Evolutionary conservation across 1,284 basidiomycete genomes (phyloP).

Genomic region (Pisolithus thermaeus): DNA sequence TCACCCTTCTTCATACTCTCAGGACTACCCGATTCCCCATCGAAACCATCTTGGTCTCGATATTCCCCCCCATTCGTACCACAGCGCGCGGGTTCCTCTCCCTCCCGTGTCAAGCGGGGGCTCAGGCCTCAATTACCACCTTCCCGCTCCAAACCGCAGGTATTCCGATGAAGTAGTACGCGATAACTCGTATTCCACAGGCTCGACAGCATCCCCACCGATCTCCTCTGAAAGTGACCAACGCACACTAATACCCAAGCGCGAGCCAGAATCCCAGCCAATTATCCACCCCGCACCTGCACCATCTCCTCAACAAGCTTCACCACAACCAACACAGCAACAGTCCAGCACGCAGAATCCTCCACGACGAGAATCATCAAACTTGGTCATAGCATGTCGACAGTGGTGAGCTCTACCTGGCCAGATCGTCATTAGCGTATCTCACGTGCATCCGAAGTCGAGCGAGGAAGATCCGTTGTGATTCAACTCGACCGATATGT

Average conservation of each 20-base stretch:
- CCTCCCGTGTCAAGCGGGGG: slow-evolving; percentile 27
- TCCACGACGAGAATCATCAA: slow-evolving; percentile 55
- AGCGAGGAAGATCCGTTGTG: slow-evolving; percentile 76
- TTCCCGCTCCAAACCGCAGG: slow-evolving; percentile 34
- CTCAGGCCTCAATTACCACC: slow-evolving; percentile 34
- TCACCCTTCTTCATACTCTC: slow-evolving; percentile 17
- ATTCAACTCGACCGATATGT: slow-evolving; percentile 72
- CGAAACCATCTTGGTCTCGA: slow-evolving; percentile 42
- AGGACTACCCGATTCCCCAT: slow-evolving; percentile 23
- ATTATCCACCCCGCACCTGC: not conserved
- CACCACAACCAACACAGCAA: slow-evolving; percentile 5
- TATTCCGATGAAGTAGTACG: slow-evolving; percentile 41
- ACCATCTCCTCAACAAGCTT: slow-evolving; percentile 5
- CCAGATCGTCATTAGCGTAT: slow-evolving; percentile 27
- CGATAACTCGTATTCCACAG: slow-evolving; percentile 34
- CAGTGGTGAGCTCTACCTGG: slow-evolving; percentile 45
- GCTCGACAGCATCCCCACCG: slow-evolving; percentile 16
- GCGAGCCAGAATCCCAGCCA: slow-evolving; percentile 16
- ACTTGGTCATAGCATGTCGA: slow-evolving; percentile 64
- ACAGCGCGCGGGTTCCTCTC: slow-evolving; percentile 36
- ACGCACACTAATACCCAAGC: slow-evolving; percentile 34
- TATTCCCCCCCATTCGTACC: slow-evolving; percentile 34
- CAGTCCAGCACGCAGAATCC: slow-evolving; percentile 20
- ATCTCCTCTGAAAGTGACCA: slow-evolving; percentile 34
- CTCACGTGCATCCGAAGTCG: slow-evolving; percentile 47